Evolutionary conservation across 345 rosid species (phyloP), one percentile per base, ranked within the genome.

Genomic region (Psidium guajava): DNA sequence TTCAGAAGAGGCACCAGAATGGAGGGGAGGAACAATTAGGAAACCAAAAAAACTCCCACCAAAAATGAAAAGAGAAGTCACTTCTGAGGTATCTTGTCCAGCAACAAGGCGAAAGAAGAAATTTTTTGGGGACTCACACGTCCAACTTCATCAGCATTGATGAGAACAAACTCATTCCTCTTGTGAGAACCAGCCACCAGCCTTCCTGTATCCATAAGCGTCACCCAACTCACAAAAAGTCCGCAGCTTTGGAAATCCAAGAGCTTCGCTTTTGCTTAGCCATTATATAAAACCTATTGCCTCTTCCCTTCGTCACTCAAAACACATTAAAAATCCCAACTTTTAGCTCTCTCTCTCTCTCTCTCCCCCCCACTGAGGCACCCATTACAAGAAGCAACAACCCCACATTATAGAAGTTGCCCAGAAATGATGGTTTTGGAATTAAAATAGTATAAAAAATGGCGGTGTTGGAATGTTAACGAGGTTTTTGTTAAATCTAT

Each of bases 161-260:
- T 95, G 82, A 96, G 92, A 77, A 96, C 88, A 86, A 96, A 93
- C 98, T 96, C 98, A 64, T 96, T 96, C 87, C 98, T 90, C 49
- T 93, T 94, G 87, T 96, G 98, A 87, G 98, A 96, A 89, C 98
- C 98, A n/a, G 98, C 98, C 81, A 96, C 86, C 22, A 96, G 98
- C 89, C 80, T 91, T 92, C 98, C 95, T 95, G 36, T 47, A 55
- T 59, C 51, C 82, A 50, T 69, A 5, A 53, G 59, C 36, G 55
- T 36, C 80, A 1, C 80, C 7, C 80, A 9, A 69, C 80, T 69
- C 80, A 8, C 80, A 18, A 32, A 69, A 18, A 69, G 77, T 44
- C 77, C 80, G 1, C 47, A 69, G 80, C 80, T 69, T 69, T 69
- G 80, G 80, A 69, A 69, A 36, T 11, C 13, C 47, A 36, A 18